Percentiles rank a stretch among this genome's conserved stretches.
phyloP scores from a whole-genome alignment of 116 monocot species.

The Iris pallida region DNA sequence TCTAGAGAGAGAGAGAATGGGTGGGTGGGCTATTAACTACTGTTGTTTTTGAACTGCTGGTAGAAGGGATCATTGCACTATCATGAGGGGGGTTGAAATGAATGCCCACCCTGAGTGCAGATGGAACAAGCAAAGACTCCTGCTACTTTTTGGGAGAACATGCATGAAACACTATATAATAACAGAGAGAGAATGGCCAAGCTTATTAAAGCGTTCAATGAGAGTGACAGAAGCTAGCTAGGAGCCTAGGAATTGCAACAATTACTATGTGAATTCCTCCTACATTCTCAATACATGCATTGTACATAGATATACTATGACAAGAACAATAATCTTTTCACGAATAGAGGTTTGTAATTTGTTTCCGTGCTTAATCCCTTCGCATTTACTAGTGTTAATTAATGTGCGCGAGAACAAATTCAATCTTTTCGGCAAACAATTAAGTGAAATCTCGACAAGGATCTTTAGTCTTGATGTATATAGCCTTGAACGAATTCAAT shows the following conservation, averaged over 20 bases:
- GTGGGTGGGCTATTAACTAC: background rate
- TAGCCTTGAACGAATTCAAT: too few relatives aligned
- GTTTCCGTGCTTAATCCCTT: too few relatives aligned
- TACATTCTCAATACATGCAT: background rate
- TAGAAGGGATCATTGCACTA: slow-evolving; percentile 34
- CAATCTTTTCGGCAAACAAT: too few relatives aligned
- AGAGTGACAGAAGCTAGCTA: slow-evolving; percentile 1
- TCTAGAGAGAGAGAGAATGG: background rate
- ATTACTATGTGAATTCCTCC: too few relatives aligned
- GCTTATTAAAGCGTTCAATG: background rate
- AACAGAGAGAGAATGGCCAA: background rate
- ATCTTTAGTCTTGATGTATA: too few relatives aligned
- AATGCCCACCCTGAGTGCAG: slow-evolving; percentile 20
- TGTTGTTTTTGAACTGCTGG: slow-evolving; percentile 19
- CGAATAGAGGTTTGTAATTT: too few relatives aligned
- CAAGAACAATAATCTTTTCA: too few relatives aligned
- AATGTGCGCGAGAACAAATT: too few relatives aligned
- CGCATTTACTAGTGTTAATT: too few relatives aligned
- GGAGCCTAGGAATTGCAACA: background rate
- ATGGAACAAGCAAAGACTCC: slow-evolving; percentile 25
- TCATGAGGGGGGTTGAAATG: slow-evolving; percentile 17
- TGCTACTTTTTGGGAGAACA: slow-evolving; percentile 27
- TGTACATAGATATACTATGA: background rate
- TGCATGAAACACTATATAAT: slow-evolving; percentile 27
- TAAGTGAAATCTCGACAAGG: too few relatives aligned